phyloP scores from a whole-genome alignment of 768 basidiomycete species.

The Rubroboletus satanas region DNA sequence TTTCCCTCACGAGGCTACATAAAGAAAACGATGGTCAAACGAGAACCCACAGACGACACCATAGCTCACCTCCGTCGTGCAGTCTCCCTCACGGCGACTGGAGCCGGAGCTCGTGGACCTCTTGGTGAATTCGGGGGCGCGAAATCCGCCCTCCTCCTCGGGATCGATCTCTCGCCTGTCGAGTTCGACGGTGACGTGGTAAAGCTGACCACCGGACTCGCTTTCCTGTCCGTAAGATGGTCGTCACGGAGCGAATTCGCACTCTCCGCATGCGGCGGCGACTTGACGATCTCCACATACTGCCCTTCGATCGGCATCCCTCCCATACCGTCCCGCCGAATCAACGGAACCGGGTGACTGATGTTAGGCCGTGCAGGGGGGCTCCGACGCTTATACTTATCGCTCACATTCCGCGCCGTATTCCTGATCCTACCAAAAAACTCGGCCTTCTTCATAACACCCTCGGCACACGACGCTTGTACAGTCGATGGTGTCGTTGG shows the following conservation, averaged over 20 bases:
- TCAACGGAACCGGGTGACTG: conserved; percentile 52
- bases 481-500: conserved; percentile 38
- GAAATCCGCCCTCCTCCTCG: conserved; percentile 65
- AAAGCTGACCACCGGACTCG: conserved; percentile 45
- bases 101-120: conserved; percentile 28
- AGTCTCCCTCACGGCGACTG: conserved; percentile 22
- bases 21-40: conserved; percentile 23
- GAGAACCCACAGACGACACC: not conserved
- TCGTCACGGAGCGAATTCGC: conserved; percentile 42
- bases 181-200: conserved; percentile 60
- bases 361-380: conserved; percentile 48
- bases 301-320: conserved; percentile 31
- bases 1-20: conserved; percentile 47
- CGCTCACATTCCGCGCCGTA: conserved; percentile 67
- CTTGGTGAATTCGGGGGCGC: conserved; percentile 51
- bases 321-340: conserved; percentile 15
- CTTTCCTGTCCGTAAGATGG: conserved; percentile 24
- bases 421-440: conserved; percentile 61
- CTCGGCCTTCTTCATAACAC: conserved; percentile 66
- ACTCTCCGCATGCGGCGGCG: conserved; percentile 14
- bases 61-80: conserved; percentile 22
- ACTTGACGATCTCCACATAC: conserved; percentile 30
- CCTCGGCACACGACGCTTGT: conserved; percentile 38
- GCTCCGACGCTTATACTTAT: conserved; percentile 44
- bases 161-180: conserved; percentile 61